Evolutionary conservation across 2,329 filamentous ascomycete species (phyloP).

Genomic region (Alternaria ethzedia): DNA sequence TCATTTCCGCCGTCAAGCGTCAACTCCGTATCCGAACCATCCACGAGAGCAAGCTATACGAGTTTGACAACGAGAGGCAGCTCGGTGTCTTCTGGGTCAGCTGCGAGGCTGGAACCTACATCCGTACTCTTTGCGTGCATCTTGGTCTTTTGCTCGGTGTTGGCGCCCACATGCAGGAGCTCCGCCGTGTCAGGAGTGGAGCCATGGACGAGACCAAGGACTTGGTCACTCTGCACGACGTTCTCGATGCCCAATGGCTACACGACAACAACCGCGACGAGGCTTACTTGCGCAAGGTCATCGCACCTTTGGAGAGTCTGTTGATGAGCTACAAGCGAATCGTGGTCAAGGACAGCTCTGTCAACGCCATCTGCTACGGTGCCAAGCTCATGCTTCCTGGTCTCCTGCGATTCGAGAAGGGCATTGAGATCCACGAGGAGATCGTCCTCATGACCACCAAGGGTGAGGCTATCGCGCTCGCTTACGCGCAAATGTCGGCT

Average conservation of each 20-base stretch:
- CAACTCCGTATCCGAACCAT: constrained; percentile 98
- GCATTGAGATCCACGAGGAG: constrained; percentile 94
- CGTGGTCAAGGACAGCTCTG: constrained; percentile 94
- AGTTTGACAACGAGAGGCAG: constrained; percentile 98
- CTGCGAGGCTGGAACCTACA: constrained; percentile 98
- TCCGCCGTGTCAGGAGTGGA: constrained; percentile 89
- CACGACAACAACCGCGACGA: constrained; percentile 97
- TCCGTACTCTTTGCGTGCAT: constrained; percentile 97
- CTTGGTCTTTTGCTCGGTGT: constrained; percentile 79
- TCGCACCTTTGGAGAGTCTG: constrained; percentile 89
- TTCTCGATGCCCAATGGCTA: constrained; percentile 94
- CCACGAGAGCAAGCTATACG: constrained; percentile 90
- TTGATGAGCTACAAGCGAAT: constrained; percentile 94
- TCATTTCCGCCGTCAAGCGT: constrained; percentile 98
- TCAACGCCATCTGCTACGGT: constrained; percentile 98
- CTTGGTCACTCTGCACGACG: constrained; percentile 92
- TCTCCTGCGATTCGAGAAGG: constrained; percentile 88
- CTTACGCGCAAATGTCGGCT: constrained; percentile 96
- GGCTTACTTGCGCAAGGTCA: constrained; percentile 87
- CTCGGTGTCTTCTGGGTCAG: constrained; percentile 99
- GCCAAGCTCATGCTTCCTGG: constrained; percentile 99
- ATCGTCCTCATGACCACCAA: constrained; percentile 99
- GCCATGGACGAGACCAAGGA: constrained; percentile 91
- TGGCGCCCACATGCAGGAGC: constrained; percentile 97
- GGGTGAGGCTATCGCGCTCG: constrained; percentile 96